These are phyloP conservation scores for Glutinoglossum americanum DNA, from an alignment of 495 filamentous ascomycete genomes.

Conservation along the genomic window DNA sequence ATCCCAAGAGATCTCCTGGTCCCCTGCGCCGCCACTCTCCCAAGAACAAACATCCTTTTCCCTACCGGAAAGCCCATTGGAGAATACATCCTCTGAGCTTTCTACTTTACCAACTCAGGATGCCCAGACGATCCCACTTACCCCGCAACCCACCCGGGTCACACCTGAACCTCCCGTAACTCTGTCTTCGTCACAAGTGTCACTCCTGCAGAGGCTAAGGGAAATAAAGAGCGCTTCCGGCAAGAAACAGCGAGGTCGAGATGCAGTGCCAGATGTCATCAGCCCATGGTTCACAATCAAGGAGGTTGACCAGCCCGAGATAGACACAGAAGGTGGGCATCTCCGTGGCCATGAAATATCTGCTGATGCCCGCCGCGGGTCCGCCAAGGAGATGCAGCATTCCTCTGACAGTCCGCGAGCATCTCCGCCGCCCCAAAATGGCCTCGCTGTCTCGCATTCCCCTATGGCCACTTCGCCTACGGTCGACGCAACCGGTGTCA, in stretches of 20 bases:
- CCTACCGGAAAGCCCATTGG: neutral
- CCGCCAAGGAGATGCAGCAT: neutral
- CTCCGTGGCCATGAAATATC: neutral
- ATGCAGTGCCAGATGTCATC: neutral
- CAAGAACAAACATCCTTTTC: neutral
- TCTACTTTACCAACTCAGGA: neutral
- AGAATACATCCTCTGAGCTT: neutral
- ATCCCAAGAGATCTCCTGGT: neutral
- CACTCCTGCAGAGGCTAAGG: neutral
- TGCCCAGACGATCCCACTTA: neutral
- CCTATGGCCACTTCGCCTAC: neutral
- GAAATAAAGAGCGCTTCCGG: neutral
- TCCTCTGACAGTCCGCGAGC: neutral
- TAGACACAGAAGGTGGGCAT: neutral
- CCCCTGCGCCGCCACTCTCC: neutral
- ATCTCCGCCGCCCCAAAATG: neutral
- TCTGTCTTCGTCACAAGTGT: neutral
- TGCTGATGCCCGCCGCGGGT: neutral
- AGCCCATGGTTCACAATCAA: constrained; percentile 2
- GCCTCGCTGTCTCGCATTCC: neutral
- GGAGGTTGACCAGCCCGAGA: neutral
- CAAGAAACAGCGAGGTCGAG: neutral
- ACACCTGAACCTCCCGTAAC: neutral
- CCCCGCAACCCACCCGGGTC: neutral
- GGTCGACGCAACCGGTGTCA: neutral